These are phyloP conservation scores for Plasmodium coatneyi DNA, from an alignment of 169 alveolate species.

Conservation along the genomic window DNA sequence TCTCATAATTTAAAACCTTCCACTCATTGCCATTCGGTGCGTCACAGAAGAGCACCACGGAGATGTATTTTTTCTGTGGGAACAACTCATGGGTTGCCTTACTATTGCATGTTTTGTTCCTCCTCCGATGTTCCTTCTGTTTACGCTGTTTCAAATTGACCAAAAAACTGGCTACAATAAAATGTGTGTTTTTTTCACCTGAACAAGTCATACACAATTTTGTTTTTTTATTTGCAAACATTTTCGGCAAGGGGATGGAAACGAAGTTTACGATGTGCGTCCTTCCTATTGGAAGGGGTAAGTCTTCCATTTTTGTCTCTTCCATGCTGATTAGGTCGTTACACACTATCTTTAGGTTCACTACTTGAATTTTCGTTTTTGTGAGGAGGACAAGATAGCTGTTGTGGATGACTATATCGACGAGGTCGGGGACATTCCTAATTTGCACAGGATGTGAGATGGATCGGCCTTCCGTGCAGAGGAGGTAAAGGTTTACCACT, in stretches of 20 bases:
- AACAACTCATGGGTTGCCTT: neutral
- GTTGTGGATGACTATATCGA: conserved; percentile 13
- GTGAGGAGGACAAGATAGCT: conserved; percentile 24
- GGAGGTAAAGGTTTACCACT: conserved; percentile 24
- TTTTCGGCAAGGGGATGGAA: conserved; percentile 42
- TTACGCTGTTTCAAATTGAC: neutral
- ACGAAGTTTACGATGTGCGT: neutral
- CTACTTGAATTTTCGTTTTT: conserved; percentile 8
- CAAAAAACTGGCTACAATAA: conserved; percentile 43
- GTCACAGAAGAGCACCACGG: conserved; percentile 38
- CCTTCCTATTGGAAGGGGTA: neutral
- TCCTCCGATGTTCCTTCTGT: neutral
- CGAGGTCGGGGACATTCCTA: conserved; percentile 28
- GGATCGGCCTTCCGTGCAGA: conserved; percentile 7
- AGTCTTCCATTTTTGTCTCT: neutral
- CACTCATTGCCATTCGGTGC: conserved; percentile 1
- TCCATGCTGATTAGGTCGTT: conserved; percentile 2
- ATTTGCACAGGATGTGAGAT: conserved; percentile 6
- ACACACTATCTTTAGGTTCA: conserved; percentile 22
- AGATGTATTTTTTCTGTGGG: conserved; percentile 5
- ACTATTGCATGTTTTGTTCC: neutral
- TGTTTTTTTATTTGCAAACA: conserved; percentile 25
- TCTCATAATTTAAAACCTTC: conserved; percentile 39
- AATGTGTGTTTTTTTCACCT: conserved; percentile 44
- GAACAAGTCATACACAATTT: conserved; percentile 61